Base-by-base conservation (phyloP, 306 rosid genomes). In the Citrullus colocynthis region DNA sequence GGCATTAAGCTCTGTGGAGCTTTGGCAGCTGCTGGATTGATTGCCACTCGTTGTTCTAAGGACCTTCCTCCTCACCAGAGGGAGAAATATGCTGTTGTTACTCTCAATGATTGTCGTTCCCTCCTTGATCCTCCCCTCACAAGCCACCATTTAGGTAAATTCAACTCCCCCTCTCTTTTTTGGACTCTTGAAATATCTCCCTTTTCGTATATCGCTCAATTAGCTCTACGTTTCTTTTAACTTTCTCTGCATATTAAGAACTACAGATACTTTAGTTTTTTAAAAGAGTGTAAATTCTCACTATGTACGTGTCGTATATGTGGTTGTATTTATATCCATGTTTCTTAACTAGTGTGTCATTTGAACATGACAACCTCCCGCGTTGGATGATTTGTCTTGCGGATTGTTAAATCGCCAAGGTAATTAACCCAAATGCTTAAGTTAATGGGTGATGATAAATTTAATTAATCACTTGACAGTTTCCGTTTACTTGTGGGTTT, bases 41-140 rank as follows among this genome's bases (percentile, higher is more conserved):
- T 92, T 55, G 96, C 98, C 2, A 78, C 88, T 6, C 84, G 84
- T 88, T 78, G 83, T 44, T 85, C 92, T 54, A 92, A 89, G 80
- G 30, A 30, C 57, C 88, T 88, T 80, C 88, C 91, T 73, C 81
- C 78, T 49, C 10, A 89, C 56, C 87, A 85, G n/a, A 79, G 66
- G 48, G 98, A 95, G 80, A 95, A 95, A 79, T 90, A 95, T 81
- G 97, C 85, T 36, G 96, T 89, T 5, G 92, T 95, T 20, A 92
- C 97, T 17, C 95, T 95, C 65, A 41, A 77, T 16, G 96, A 95
- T 83, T 95, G 97, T 84, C 98, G 97, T 84, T 63, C 97, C 6
- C 52, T 78, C 81, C 97, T 90, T 36, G 92, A 92, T 61, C 98
- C 98, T 30, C 86, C 89, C 52, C 92, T 92, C 75, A 17, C 76